Base-by-base conservation (phyloP, 169 alveolate genomes). In the Plasmodium fragile region DNA sequence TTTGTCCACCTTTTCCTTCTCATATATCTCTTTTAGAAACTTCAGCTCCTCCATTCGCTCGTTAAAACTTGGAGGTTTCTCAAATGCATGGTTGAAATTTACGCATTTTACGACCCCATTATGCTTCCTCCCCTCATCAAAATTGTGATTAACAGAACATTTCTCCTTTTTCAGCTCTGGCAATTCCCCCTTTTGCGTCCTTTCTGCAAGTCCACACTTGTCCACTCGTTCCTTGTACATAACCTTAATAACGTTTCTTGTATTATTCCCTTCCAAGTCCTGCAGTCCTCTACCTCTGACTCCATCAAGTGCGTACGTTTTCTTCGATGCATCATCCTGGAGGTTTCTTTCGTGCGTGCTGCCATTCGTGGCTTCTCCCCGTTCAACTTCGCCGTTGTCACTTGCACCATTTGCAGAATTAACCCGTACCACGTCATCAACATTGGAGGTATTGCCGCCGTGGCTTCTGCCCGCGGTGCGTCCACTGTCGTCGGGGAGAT, bases 1-100 rank as follows among this genome's bases (percentile, higher is more conserved):
- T 53, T 55, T 28, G 36, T 81, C 41, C 79, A 52, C 70, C 71
- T 32, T 43, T 39, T 53, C 92, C 77, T 34, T 41, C 69, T 81
- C 79, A 45, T n/a, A 28, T 55, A 18, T 36, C 18, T 79, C 65
- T 79, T 79, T 45, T 43, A 39, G 45, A 39, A 13, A n/a, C 5
- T 79, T 79, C 55, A 79, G 53, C 18, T 79, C 18, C 55, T 79
- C 72, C 84, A 79, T 39, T 41, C 45, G 4, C 3, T 79, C 32
- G 7, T 41, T 79, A 16, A 16, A 10, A 6, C 4, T 36, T 41
- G 84, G 84, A 7, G 11, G 25, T 45, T n/a, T 39, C 25, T 79
- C 30, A 69, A n/a, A 41, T 7, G 28, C 16, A 11, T 79, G 30
- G 49, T 79, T 79, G 22, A 79, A 41, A 4, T 41, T 79, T 32